These are phyloP conservation scores for Sclerotinia minor DNA, from an alignment of 2,329 filamentous ascomycete genomes.

Conservation along the genomic window DNA sequence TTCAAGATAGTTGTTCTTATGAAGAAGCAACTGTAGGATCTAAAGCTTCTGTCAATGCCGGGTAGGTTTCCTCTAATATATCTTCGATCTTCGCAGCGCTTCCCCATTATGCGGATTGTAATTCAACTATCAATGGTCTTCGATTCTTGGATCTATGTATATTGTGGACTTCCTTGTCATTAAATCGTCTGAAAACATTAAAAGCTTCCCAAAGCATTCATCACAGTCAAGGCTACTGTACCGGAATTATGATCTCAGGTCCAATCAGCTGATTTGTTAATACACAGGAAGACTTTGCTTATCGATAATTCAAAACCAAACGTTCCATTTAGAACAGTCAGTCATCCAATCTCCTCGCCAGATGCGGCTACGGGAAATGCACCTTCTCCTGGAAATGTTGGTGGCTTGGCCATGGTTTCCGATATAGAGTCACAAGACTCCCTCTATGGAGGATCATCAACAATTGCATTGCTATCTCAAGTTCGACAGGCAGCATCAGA, in stretches of 20 bases:
- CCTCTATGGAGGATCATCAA: slow-evolving; percentile 20
- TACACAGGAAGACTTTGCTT: background rate
- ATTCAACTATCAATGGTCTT: background rate
- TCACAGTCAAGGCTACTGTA: background rate
- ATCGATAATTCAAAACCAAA: background rate
- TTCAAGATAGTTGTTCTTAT: slow-evolving; percentile 25
- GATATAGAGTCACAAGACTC: slow-evolving; percentile 10
- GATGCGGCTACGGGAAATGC: background rate
- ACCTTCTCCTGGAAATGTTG: slow-evolving; percentile 8
- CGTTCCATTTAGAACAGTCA: background rate
- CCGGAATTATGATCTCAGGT: background rate
- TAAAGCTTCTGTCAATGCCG: slow-evolving; percentile 12
- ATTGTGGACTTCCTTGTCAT: background rate
- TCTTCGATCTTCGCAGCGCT: background rate
- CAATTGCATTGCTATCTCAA: slow-evolving; percentile 18
- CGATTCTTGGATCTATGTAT: background rate
- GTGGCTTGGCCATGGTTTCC: slow-evolving; percentile 21
- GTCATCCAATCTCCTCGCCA: background rate
- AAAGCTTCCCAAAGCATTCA: too few species aligned
- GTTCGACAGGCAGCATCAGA: slow-evolving; percentile 20
- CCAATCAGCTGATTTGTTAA: slow-evolving; percentile 1
- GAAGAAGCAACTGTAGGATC: slow-evolving; percentile 23
- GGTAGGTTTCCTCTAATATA: background rate
- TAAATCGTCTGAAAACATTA: background rate
- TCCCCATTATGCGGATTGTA: background rate